A percentile compares a stretch with the other conserved stretches of the same genome.
These are phyloP conservation scores for Termitomyces sp. DNA, from an alignment of 1,284 basidiomycete genomes.

Conservation along the genomic window DNA sequence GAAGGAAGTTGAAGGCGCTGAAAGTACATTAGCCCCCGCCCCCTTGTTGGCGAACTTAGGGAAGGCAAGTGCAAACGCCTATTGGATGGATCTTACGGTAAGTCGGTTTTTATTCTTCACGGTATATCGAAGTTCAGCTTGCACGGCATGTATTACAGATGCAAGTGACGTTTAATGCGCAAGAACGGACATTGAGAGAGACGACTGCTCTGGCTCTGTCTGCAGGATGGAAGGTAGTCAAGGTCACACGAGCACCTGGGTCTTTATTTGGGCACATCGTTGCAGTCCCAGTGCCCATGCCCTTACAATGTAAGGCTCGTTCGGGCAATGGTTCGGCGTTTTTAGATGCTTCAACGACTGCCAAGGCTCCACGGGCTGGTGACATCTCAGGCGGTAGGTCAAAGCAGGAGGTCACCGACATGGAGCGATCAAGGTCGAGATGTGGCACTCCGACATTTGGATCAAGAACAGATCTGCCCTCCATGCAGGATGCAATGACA, in stretches of 20 bases:
- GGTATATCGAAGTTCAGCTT: background rate
- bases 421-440: constrained; percentile 38
- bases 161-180: constrained; percentile 65
- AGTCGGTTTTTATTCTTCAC: constrained; percentile 14
- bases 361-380: constrained; percentile 4
- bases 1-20: constrained; percentile 40
- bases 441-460: constrained; percentile 58
- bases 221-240: constrained; percentile 64
- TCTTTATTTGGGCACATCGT: constrained; percentile 64
- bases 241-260: constrained; percentile 53
- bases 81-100: constrained; percentile 71
- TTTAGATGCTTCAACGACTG: constrained; percentile 18
- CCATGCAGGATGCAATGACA: constrained; percentile 36
- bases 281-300: constrained; percentile 53
- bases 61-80: constrained; percentile 64
- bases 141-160: constrained; percentile 39
- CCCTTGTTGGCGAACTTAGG: constrained; percentile 66
- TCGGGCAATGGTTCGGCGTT: constrained; percentile 26
- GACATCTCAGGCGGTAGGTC: constrained; percentile 10
- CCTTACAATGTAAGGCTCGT: constrained; percentile 25
- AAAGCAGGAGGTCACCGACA: constrained; percentile 21
- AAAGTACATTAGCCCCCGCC: constrained; percentile 40
- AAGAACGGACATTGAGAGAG: constrained; percentile 68
- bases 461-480: constrained; percentile 40
- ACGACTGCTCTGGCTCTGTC: constrained; percentile 49